Evolutionary conservation across 495 filamentous ascomycete genomes (phyloP).

Genomic region (Podospora australis): DNA sequence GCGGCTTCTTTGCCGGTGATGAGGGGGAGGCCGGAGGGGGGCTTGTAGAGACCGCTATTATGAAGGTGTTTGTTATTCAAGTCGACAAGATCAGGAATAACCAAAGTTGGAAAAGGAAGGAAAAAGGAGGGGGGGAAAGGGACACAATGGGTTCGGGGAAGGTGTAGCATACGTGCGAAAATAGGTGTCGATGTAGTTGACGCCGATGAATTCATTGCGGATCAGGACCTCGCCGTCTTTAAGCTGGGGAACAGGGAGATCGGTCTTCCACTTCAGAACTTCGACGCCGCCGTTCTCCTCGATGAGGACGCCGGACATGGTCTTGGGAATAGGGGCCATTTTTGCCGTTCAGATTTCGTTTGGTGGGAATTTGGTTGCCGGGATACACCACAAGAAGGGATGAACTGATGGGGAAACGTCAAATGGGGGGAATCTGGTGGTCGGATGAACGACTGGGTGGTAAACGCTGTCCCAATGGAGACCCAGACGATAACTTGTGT

Average conservation of each 20-base stretch:
- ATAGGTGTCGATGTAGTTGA: constrained; percentile 85
- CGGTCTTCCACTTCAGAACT: constrained; percentile 66
- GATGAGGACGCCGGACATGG: constrained; percentile 72
- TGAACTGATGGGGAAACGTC: too few species aligned
- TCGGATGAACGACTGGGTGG: too few species aligned
- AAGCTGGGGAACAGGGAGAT: constrained; percentile 68
- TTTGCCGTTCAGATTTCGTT: too few species aligned
- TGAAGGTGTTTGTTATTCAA: constrained; percentile 33
- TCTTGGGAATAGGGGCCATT: constrained; percentile 40
- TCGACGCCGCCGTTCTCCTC: constrained; percentile 72
- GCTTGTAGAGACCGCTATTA: constrained; percentile 84
- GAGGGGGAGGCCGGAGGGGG: constrained; percentile 54
- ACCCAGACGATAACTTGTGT: too few species aligned
- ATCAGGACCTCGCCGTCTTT: constrained; percentile 70
- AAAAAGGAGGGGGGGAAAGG: not conserved
- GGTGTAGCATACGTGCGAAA: constrained; percentile 74
- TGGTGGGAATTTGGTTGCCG: not conserved
- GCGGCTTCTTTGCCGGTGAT: constrained; percentile 80
- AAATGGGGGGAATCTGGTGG: too few species aligned
- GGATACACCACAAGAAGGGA: too few species aligned
- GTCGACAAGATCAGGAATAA: too few species aligned
- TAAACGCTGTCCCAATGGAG: too few species aligned
- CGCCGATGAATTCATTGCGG: constrained; percentile 75
- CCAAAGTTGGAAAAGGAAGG: constrained; percentile 8
- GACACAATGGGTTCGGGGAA: constrained; percentile 46